Conservation (phyloP, 805 yeast species). For the Lipomyces yamanashiensis region DNA sequence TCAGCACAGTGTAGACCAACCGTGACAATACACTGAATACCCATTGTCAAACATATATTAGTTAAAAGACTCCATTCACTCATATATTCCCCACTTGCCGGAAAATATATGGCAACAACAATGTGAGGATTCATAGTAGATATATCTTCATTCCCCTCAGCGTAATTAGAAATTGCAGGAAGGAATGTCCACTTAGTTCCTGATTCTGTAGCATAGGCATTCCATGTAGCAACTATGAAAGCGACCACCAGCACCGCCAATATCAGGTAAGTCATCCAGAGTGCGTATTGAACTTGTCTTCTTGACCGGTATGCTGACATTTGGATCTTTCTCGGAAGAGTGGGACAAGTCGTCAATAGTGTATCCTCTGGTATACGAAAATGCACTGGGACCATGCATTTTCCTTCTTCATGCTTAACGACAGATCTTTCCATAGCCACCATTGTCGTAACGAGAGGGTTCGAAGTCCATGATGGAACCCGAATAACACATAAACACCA, state of each 20-base stretch:
- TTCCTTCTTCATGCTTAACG: not conserved
- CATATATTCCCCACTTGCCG: not conserved
- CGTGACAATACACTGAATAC: not conserved
- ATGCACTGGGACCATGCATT: not conserved
- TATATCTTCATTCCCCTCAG: too few species aligned
- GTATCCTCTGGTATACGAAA: not conserved
- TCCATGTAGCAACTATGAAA: not conserved
- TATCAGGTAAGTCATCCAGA: not conserved
- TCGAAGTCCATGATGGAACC: not conserved
- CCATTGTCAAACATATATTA: not conserved
- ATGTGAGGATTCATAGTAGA: not conserved
- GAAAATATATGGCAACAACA: too few species aligned
- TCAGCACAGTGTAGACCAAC: conserved; percentile 11
- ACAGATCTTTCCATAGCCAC: not conserved
- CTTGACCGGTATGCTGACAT: not conserved
- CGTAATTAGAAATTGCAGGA: too few species aligned
- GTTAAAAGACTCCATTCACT: not conserved
- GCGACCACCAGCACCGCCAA: not conserved
- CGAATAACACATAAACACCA: not conserved
- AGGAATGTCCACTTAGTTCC: not conserved
- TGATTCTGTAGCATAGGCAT: not conserved
- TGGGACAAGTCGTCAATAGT: not conserved
- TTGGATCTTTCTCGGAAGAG: not conserved
- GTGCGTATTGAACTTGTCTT: not conserved
- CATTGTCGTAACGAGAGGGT: not conserved